phyloP scores from a whole-genome alignment of 2,329 filamentous ascomycete genomes.

The Blumeria hordei region DNA sequence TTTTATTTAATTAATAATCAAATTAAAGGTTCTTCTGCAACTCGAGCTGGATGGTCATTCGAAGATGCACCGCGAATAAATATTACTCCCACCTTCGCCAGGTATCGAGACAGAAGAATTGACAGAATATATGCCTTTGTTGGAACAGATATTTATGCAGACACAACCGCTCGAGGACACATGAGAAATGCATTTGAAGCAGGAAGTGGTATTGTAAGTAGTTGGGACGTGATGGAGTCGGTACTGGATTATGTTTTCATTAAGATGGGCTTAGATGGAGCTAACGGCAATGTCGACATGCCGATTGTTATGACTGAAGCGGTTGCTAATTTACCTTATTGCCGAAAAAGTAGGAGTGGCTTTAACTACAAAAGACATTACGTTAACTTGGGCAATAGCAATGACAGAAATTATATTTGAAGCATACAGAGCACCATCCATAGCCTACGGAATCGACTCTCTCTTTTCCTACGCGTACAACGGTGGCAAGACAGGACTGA shows the following conservation, averaged over 20 bases:
- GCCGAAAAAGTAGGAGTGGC: slow-evolving; percentile 48
- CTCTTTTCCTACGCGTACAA: slow-evolving; percentile 93
- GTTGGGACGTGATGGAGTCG: slow-evolving; percentile 96
- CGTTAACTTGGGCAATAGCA: slow-evolving; percentile 26
- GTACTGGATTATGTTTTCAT: slow-evolving; percentile 85
- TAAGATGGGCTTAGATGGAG: slow-evolving; percentile 67
- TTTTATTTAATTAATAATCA: slow-evolving; percentile 6
- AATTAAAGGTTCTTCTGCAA: slow-evolving; percentile 49
- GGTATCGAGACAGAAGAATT: slow-evolving; percentile 84
- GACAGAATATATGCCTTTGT: slow-evolving; percentile 83
- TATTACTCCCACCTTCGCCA: slow-evolving; percentile 75
- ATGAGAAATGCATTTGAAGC: slow-evolving; percentile 78
- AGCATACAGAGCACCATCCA: slow-evolving; percentile 71
- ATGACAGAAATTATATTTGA: slow-evolving; percentile 98
- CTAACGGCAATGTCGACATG: slow-evolving; percentile 50
- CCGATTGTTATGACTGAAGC: slow-evolving; percentile 92
- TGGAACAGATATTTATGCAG: slow-evolving; percentile 78
- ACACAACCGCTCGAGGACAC: slow-evolving; percentile 78
- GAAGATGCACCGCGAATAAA: slow-evolving; percentile 58
- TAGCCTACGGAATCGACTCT: slow-evolving; percentile 88
- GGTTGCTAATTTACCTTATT: slow-evolving; percentile 73
- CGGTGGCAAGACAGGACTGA: slow-evolving; percentile 54
- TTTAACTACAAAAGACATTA: slow-evolving; percentile 1
- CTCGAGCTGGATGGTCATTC: slow-evolving; percentile 92
- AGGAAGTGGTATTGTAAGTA: slow-evolving; percentile 75